phyloP scores from a whole-genome alignment of 2,329 filamentous ascomycete species.

The Aspergillus sp. region DNA sequence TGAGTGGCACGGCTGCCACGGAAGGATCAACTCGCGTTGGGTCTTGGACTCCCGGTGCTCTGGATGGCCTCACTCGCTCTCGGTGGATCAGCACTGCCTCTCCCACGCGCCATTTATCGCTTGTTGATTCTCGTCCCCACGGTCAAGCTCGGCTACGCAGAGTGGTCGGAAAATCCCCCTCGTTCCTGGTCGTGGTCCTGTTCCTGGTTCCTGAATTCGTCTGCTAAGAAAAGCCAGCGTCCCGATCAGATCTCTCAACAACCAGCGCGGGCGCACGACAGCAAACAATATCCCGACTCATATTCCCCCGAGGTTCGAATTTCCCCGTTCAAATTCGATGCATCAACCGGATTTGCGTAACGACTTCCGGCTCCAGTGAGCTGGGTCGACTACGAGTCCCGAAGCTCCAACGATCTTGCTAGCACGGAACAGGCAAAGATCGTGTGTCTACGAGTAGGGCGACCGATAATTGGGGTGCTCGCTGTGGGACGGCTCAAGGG shows the following conservation, averaged over 20 bases:
- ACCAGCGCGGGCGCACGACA: background rate
- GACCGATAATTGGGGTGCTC: constrained; percentile 13
- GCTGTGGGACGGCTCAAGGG: constrained; percentile 1
- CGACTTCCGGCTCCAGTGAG: constrained; percentile 21
- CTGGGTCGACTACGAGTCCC: constrained; percentile 13
- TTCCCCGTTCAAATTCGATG: constrained; percentile 7
- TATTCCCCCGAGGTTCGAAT: constrained; percentile 1
- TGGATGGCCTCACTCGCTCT: constrained; percentile 6
- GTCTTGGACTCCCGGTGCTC: constrained; percentile 14
- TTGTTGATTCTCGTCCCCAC: constrained; percentile 7
- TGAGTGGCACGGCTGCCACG: constrained; percentile 10
- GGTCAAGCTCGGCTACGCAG: background rate
- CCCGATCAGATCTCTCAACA: background rate
- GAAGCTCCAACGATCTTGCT: constrained; percentile 17
- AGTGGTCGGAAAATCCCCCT: background rate
- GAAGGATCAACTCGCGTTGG: constrained; percentile 16
- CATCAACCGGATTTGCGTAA: constrained; percentile 23
- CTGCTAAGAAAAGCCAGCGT: background rate
- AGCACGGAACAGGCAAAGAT: constrained; percentile 13
- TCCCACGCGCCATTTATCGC: background rate
- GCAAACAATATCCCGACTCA: constrained; percentile 7
- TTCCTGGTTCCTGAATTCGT: constrained; percentile 5
- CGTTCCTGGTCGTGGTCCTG: background rate
- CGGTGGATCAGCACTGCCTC: constrained; percentile 5
- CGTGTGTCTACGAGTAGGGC: constrained; percentile 5